A percentile compares a stretch with the other conserved stretches of the same genome.
Evolutionary conservation across 768 basidiomycete genomes (phyloP).

Genomic region (Trametes maxima): DNA sequence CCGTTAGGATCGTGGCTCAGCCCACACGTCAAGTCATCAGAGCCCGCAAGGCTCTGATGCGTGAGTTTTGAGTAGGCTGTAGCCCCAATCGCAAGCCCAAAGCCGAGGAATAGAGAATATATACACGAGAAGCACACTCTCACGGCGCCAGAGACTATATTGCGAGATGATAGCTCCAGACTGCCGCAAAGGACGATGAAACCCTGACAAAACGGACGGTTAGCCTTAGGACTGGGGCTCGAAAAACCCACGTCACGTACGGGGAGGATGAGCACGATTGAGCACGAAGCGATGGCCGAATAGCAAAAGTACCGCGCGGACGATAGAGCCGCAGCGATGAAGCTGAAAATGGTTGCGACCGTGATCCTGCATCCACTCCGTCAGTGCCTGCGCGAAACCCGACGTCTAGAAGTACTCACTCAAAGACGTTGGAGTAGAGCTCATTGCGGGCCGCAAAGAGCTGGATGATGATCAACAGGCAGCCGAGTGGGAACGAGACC

Average conservation of each 20-base stretch:
- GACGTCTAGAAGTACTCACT: slow-evolving; percentile 41
- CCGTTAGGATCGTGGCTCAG: slow-evolving; percentile 55
- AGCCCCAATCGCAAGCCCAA: slow-evolving; percentile 82
- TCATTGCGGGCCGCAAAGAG: slow-evolving; percentile 73
- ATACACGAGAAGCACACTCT: slow-evolving; percentile 77
- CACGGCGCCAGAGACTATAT: slow-evolving; percentile 84
- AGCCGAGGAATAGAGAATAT: slow-evolving; percentile 75
- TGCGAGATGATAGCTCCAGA: slow-evolving; percentile 78
- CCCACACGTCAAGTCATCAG: slow-evolving; percentile 63
- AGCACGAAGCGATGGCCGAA: slow-evolving; percentile 74
- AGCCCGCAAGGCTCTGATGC: slow-evolving; percentile 44
- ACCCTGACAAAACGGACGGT: slow-evolving; percentile 39
- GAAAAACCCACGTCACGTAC: slow-evolving; percentile 38
- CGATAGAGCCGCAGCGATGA: slow-evolving; percentile 68
- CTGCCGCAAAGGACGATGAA: slow-evolving; percentile 73
- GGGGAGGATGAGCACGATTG: slow-evolving; percentile 80
- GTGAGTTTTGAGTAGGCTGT: slow-evolving; percentile 65
- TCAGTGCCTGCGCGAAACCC: slow-evolving; percentile 1
- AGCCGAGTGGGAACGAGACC: slow-evolving; percentile 73
- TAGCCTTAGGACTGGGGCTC: neutral
- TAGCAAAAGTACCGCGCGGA: slow-evolving; percentile 72
- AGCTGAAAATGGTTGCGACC: slow-evolving; percentile 77
- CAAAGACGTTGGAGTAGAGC: slow-evolving; percentile 79
- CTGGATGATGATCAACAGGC: slow-evolving; percentile 72
- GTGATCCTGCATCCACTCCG: slow-evolving; percentile 56